phyloP scores from a whole-genome alignment of 2,329 filamentous ascomycete species.

The Hortaea werneckii region DNA sequence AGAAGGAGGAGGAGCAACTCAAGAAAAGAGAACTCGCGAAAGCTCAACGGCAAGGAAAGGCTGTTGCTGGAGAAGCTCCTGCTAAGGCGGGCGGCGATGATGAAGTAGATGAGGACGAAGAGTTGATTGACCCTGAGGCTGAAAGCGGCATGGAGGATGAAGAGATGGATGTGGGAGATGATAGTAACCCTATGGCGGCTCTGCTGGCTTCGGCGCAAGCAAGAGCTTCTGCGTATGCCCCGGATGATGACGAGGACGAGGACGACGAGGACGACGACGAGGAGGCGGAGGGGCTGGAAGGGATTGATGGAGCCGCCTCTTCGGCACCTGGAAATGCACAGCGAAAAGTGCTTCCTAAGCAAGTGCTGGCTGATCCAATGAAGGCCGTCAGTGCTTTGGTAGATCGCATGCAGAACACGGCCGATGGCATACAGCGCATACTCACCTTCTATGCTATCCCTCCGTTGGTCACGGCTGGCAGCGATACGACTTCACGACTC shows the following conservation, averaged over 20 bases:
- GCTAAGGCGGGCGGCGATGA: conserved; percentile 41
- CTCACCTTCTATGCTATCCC: conserved; percentile 76
- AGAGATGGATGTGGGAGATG: conserved; percentile 51
- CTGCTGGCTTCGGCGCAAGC: conserved; percentile 73
- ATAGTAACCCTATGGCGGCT: conserved; percentile 83
- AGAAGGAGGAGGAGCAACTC: conserved; percentile 70
- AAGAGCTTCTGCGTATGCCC: conserved; percentile 59
- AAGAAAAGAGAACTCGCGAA: conserved; percentile 60
- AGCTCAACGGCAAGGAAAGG: conserved; percentile 28
- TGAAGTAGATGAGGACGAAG: conserved; percentile 44
- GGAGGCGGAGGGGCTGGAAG: conserved; percentile 30
- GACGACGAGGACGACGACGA: conserved; percentile 39
- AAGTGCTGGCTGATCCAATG: conserved; percentile 86
- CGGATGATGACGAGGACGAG: conserved; percentile 46
- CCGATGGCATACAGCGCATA: conserved; percentile 67
- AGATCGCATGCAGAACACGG: conserved; percentile 62
- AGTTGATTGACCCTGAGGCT: conserved; percentile 32
- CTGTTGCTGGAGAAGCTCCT: conserved; percentile 29
- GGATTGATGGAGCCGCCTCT: conserved; percentile 5
- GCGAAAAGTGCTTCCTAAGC: conserved; percentile 75
- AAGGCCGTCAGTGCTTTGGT: conserved; percentile 80
- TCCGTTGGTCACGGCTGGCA: conserved; percentile 57
- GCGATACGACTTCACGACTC: conserved; percentile 80
- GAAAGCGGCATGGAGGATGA: conserved; percentile 37
- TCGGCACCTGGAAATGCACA: conserved; percentile 4